A percentile compares a stretch with the other conserved stretches of the same genome.
Evolutionary conservation across 2,329 filamentous ascomycete genomes (phyloP).

Genomic region (Stagonosporopsis chrysanthemi): DNA sequence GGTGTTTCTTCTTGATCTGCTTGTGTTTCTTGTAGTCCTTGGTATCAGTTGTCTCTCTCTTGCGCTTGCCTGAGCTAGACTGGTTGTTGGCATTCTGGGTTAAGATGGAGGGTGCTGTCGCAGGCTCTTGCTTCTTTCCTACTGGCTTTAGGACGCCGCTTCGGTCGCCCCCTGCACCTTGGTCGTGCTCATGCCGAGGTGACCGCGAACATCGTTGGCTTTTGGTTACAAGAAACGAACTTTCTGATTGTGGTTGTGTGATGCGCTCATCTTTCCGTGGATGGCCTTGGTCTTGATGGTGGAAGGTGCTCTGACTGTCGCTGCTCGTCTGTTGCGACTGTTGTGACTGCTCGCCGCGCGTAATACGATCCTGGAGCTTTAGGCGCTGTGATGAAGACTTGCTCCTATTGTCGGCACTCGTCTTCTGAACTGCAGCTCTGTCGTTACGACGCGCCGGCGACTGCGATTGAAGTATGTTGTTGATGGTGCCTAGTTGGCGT

Average conservation of each 20-base stretch:
- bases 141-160: neutral
- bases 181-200: neutral
- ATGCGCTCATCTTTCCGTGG: neutral
- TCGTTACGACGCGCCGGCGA: neutral
- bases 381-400: neutral
- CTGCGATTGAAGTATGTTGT: slow-evolving; percentile 6
- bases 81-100: neutral
- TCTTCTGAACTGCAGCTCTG: neutral
- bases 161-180: neutral
- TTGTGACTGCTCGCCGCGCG: neutral
- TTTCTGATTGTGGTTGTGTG: neutral
- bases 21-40: neutral
- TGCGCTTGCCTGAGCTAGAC: neutral
- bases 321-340: neutral
- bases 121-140: no score
- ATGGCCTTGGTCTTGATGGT: neutral
- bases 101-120: neutral
- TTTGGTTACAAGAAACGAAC: neutral
- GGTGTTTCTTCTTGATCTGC: neutral
- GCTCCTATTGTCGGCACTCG: no score
- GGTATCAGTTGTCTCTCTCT: neutral
- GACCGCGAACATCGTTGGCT: neutral
- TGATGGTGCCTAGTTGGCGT: slow-evolving; percentile 6
- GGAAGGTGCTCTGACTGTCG: neutral
- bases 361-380: neutral